These are phyloP conservation scores for Trichoderma oligosporum DNA, from an alignment of 2,329 filamentous ascomycete genomes.

Conservation along the genomic window DNA sequence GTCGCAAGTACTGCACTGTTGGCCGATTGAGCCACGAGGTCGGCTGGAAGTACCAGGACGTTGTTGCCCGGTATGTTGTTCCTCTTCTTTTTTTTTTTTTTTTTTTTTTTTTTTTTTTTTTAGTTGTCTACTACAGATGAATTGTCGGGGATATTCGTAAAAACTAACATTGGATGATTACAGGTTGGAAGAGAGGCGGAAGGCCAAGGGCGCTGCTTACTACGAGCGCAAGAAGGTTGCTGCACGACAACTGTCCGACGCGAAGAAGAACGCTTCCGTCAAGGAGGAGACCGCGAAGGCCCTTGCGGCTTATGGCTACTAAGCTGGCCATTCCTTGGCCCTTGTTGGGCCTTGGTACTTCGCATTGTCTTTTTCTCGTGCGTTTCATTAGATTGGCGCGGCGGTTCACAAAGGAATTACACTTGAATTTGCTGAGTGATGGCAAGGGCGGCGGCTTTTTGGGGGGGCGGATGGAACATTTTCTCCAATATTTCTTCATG, in stretches of 20 bases:
- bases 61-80: slow-evolving; percentile 83
- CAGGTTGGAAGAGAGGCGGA: slow-evolving; percentile 98
- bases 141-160: not conserved
- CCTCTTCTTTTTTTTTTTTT: not conserved
- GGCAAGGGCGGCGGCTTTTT: slow-evolving; percentile 40
- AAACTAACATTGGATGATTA: slow-evolving; percentile 23
- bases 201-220: slow-evolving; percentile 98
- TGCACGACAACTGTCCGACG: slow-evolving; percentile 83
- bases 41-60: slow-evolving; percentile 99
- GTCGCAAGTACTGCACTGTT: slow-evolving; percentile 99
- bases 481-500: slow-evolving; percentile 36
- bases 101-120: not conserved
- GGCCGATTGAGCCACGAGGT: slow-evolving; percentile 97
- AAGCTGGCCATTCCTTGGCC: slow-evolving; percentile 42
- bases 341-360: slow-evolving; percentile 31
- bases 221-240: slow-evolving; percentile 99
- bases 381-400: slow-evolving; percentile 54
- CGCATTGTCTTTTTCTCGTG: slow-evolving; percentile 47
- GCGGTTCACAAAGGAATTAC: slow-evolving; percentile 47
- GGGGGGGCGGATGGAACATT: slow-evolving; percentile 31
- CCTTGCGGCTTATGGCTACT: slow-evolving; percentile 90
- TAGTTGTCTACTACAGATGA: no score
- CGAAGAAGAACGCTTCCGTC: slow-evolving; percentile 86
- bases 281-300: slow-evolving; percentile 83
- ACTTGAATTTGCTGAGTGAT: slow-evolving; percentile 48